Evolutionary conservation across 192 early-diverging fungal species (phyloP), one percentile per base, ranked within the genome.

Genomic region (Coemansia sp.): DNA sequence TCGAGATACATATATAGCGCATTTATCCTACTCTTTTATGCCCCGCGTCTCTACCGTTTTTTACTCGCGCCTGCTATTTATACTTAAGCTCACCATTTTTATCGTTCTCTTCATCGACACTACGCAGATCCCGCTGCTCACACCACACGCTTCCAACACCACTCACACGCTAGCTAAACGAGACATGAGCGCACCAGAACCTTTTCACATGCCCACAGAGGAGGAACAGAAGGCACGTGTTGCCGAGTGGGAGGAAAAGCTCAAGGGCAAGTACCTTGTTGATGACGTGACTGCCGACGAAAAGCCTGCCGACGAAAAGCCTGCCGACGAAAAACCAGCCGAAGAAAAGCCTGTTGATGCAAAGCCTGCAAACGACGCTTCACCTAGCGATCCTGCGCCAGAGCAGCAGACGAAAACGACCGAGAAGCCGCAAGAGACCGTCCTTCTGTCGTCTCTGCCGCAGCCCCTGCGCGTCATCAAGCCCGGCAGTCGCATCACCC

Each of bases 391-490:
- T 22, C 34, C 45, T 5, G 44, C 43, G 53, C 17, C 43, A 4
- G 45, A 62, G 52, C 30, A 62, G 14, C 27, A 30, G 27, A 30
- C 27, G 7, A 30, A 30, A 7, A 30, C 2, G 27, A 7, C 27
- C 4, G 42, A 39, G 51, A 19, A 30, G 40, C 14, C 24, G 46
- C 39, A 13, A 44, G 38, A 54, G 8, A 24, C 33, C 23, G 61
- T 77, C 38, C 41, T 55, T n/a, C 43, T 57, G 25, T 69, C 67
- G 24, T 34, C 44, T 23, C 67, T 77, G 4, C 73, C 73, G 8
- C 38, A 49, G 22, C 52, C 56, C 1, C 40, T 66, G 60, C 73
- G 73, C 8, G 41, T 61, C 2, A 66, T 77, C 30, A 53, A 54
- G 56, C 67, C 67, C 0, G 57, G 57, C 0, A 60, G 46, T 7